Percentiles rank a stretch among this genome's conserved stretches.
phyloP scores from a whole-genome alignment of 352 stramenopile species.

The Phytophthora sp. region DNA sequence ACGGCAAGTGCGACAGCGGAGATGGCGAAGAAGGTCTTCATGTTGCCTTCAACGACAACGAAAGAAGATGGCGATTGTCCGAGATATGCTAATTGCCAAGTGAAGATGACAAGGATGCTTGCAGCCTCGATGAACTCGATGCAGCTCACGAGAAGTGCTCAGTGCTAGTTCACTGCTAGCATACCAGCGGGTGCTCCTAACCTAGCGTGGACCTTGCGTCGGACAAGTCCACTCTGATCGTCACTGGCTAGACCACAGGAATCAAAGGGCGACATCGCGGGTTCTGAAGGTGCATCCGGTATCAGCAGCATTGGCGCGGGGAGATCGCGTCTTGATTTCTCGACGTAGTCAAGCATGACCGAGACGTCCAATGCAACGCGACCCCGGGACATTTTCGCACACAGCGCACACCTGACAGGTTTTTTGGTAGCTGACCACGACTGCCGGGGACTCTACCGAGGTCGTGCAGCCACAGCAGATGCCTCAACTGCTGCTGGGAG shows the following conservation, averaged over 20 bases:
- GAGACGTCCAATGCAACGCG: no score
- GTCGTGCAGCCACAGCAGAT: neutral
- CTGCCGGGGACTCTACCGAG: neutral
- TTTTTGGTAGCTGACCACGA: constrained; percentile 1
- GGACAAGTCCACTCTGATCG: neutral
- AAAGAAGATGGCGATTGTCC: neutral
- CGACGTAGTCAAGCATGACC: neutral
- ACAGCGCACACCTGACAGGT: neutral
- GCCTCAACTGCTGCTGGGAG: neutral
- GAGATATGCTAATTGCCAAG: neutral
- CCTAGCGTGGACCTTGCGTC: neutral
- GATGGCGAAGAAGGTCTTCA: constrained; percentile 8
- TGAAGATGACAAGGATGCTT: no score
- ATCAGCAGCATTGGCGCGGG: neutral
- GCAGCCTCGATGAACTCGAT: no score
- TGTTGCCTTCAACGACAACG: no score
- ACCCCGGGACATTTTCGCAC: no score
- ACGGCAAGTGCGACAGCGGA: constrained; percentile 3
- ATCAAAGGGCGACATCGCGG: no score
- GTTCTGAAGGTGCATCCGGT: neutral
- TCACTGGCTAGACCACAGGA: neutral
- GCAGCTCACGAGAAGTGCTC: neutral
- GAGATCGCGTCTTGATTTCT: neutral
- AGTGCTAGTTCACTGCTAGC: neutral
- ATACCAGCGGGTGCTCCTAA: neutral